Percentiles rank a stretch among this genome's conserved stretches.
Evolutionary conservation across 371 early-diverging fungal species (phyloP).

Genomic region (Rhizopus stolonifer): DNA sequence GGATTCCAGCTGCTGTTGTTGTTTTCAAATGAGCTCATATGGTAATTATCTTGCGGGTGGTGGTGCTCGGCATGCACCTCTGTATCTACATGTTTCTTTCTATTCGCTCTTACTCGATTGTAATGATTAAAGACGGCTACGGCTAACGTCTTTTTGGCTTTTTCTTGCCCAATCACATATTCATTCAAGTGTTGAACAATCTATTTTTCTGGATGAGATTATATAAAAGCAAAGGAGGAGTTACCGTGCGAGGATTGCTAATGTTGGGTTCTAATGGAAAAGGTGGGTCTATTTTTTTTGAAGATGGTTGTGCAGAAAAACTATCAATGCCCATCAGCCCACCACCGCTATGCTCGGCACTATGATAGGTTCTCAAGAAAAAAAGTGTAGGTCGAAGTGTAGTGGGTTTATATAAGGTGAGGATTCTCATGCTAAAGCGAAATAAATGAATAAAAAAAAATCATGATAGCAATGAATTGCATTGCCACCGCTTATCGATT

Average conservation of each 20-base stretch:
- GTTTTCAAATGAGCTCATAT: neutral
- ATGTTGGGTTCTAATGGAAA: constrained; percentile 18
- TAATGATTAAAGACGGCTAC: constrained; percentile 91
- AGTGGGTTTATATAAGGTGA: neutral
- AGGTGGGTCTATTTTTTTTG: constrained; percentile 13
- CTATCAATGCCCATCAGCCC: constrained; percentile 21
- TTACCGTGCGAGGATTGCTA: constrained; percentile 26
- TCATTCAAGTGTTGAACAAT: constrained; percentile 82
- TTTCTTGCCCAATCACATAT: constrained; percentile 86
- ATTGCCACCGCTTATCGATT: no score
- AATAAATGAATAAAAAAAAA: no score
- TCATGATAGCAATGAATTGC: no score
- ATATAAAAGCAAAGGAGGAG: neutral
- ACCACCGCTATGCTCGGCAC: constrained; percentile 27
- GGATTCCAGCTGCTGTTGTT: neutral
- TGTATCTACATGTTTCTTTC: constrained; percentile 21
- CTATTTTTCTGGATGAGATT: constrained; percentile 43
- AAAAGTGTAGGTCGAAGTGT: neutral
- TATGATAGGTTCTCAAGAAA: constrained; percentile 13
- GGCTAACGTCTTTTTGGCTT: constrained; percentile 79
- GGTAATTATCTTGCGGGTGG: constrained; percentile 28
- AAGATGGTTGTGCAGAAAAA: constrained; percentile 9
- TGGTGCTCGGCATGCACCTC: constrained; percentile 27
- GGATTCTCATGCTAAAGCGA: no score
- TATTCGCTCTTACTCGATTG: constrained; percentile 72